Evolutionary conservation across 352 stramenopile genomes (phyloP).

Genomic region (Pythium chondricola): DNA sequence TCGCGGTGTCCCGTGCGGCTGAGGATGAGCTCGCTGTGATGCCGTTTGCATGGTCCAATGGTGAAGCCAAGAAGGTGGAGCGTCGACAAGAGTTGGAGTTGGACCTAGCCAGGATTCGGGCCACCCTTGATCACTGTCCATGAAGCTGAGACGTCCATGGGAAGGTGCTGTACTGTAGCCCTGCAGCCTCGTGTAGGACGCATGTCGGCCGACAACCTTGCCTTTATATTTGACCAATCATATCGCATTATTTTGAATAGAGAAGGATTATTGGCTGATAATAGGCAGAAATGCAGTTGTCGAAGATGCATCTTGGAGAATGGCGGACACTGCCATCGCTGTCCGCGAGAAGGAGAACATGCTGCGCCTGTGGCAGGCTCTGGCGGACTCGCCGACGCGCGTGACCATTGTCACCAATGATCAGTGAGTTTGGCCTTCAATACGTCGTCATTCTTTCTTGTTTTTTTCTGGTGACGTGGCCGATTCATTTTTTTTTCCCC

Average conservation of each 20-base stretch:
- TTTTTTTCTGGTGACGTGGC: not conserved
- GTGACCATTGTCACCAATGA: slow-evolving; percentile 49
- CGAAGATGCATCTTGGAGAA: no score
- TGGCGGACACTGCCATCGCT: no score
- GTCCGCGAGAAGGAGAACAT: slow-evolving; percentile 45
- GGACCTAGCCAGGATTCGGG: slow-evolving; percentile 32
- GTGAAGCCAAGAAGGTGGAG: slow-evolving; percentile 26
- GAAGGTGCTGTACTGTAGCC: no score
- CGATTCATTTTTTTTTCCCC: not conserved
- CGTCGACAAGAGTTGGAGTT: slow-evolving; percentile 28
- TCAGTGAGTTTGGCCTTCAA: no score
- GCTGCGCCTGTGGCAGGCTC: slow-evolving; percentile 43
- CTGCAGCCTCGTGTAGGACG: no score
- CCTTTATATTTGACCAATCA: no score
- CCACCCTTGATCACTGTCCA: not conserved
- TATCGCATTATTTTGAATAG: no score
- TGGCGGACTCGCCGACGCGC: slow-evolving; percentile 12
- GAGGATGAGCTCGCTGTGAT: slow-evolving; percentile 45
- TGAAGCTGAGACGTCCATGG: no score
- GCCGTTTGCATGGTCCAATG: slow-evolving; percentile 37
- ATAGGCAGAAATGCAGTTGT: no score
- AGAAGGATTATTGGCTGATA: no score
- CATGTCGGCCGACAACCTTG: no score
- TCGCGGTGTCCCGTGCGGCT: slow-evolving; percentile 29
- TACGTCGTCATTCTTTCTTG: no score